Evolutionary conservation across 1,139 yeast genomes (phyloP), one percentile per base, ranked within the genome.

Genomic region (Pichia sp.): DNA sequence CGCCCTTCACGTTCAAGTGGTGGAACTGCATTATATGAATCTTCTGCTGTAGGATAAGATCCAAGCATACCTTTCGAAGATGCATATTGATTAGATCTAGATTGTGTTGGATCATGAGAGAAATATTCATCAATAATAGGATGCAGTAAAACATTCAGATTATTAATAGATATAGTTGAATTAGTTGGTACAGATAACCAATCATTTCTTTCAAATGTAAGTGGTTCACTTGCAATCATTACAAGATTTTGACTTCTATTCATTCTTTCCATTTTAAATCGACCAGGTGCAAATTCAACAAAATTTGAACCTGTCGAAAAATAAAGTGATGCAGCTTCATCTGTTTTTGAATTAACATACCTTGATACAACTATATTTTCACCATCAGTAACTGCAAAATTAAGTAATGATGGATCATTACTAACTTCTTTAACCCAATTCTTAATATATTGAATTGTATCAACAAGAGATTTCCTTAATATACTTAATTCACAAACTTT

Each of bases 141-240:
- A 56, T 89, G 95, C 68, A 91, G 68, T 40, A 91, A 67, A 8
- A 91, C 94, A 1, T 95, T 86, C 57, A 88, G 94, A 43, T 77
- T 80, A 49, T 80, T 80, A 46, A 91, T 80, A 1, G 95, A 84
- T n/a, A 91, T 62, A 4, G 82, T 66, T 2, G 96, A 83, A 61
- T 91, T 91, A 4, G 97, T 83, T 2, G 97, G 98, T 1, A 91
- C 95, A 15, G 96, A 82, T 45, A 91, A 84, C 98, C 98, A 91
- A 64, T 91, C 98, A 31, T 91, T 91, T 44, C 98, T 69, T 65
- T 91, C 97, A 62, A 91, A 91, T 0, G 98, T 91, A 45, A 91
- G 69, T 0, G 98, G 98, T 58, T 91, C 98, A 27, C 95, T 82
- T 2, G 98, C 96, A 33, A 91, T 87, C 79, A 91, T 84, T n/a